A percentile compares a stretch with the other conserved stretches of the same genome.
Evolutionary conservation across 116 monocot genomes (phyloP).

Genomic region (Posidonia oceanica): DNA sequence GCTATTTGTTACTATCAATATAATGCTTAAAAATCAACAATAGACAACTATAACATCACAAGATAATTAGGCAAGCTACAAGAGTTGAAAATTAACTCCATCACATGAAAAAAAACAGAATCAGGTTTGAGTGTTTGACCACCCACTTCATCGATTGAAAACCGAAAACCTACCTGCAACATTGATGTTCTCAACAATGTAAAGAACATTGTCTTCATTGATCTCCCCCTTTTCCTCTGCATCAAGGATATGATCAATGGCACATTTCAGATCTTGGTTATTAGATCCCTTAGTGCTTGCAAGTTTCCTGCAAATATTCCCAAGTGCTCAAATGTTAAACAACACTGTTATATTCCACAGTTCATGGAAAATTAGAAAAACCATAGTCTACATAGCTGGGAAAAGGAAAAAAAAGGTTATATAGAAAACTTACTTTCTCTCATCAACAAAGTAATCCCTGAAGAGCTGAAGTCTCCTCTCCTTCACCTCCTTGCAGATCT

Average conservation of each 20-base stretch:
- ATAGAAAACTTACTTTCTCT: constrained; percentile 29
- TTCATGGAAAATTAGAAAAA: too few relatives aligned
- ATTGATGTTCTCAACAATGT: constrained; percentile 89
- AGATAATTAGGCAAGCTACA: too few relatives aligned
- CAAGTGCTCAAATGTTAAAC: not conserved
- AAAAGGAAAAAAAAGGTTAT: not conserved
- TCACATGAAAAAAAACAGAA: not conserved
- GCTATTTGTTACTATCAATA: too few relatives aligned
- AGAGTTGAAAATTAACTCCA: too few relatives aligned
- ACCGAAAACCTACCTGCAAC: constrained; percentile 28
- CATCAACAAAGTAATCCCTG: constrained; percentile 62
- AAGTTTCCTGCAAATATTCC: constrained; percentile 30
- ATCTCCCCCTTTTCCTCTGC: constrained; percentile 80
- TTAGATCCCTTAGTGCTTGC: constrained; percentile 31
- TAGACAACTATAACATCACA: too few relatives aligned
- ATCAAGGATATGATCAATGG: constrained; percentile 68
- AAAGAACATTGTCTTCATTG: constrained; percentile 72
- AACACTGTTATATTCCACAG: not conserved
- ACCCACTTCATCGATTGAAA: not conserved
- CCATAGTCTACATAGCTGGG: not conserved
- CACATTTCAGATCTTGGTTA: constrained; percentile 45
- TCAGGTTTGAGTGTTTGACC: not conserved
- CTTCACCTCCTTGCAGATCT: constrained; percentile 73
- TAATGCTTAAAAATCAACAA: too few relatives aligned
- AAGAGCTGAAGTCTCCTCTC: constrained; percentile 47